These are phyloP conservation scores for Alternaria viburni DNA, from an alignment of 2,329 filamentous ascomycete species.

Conservation along the genomic window DNA sequence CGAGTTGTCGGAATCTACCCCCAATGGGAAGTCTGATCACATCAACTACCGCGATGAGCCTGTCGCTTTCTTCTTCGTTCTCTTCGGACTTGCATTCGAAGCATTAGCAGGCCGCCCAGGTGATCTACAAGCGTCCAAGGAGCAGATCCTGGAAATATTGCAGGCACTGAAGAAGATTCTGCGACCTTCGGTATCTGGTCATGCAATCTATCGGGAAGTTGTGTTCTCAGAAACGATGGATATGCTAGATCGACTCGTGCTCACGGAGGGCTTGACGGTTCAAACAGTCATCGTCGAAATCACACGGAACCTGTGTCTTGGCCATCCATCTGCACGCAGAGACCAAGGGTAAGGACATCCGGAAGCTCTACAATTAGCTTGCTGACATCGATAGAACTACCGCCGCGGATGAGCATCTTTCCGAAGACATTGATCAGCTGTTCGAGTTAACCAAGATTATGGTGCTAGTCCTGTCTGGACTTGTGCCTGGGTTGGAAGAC, in stretches of 20 bases:
- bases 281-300: conserved; percentile 95
- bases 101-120: conserved; percentile 83
- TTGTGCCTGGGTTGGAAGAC: conserved; percentile 82
- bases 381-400: conserved; percentile 31
- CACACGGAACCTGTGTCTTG: conserved; percentile 84
- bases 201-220: conserved; percentile 94
- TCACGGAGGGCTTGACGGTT: conserved; percentile 88
- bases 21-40: conserved; percentile 66
- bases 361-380: background rate
- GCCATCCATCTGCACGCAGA: conserved; percentile 85
- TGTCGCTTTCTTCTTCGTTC: conserved; percentile 97
- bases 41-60: conserved; percentile 99
- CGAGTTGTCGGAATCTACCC: conserved; percentile 42
- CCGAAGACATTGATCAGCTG: conserved; percentile 96
- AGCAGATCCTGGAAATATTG: conserved; percentile 86
- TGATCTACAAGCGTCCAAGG: conserved; percentile 72
- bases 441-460: conserved; percentile 97
- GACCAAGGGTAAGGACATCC: conserved; percentile 60
- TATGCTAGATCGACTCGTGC: conserved; percentile 85
- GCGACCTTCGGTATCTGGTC: conserved; percentile 90
- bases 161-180: conserved; percentile 93
- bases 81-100: conserved; percentile 96
- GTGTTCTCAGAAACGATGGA: conserved; percentile 99
- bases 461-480: conserved; percentile 85
- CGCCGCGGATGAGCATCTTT: conserved; percentile 73